Evolutionary conservation across 1,139 yeast species (phyloP), one percentile per base, ranked within the genome.

Genomic region (Hyphopichia pseudoburtonii): DNA sequence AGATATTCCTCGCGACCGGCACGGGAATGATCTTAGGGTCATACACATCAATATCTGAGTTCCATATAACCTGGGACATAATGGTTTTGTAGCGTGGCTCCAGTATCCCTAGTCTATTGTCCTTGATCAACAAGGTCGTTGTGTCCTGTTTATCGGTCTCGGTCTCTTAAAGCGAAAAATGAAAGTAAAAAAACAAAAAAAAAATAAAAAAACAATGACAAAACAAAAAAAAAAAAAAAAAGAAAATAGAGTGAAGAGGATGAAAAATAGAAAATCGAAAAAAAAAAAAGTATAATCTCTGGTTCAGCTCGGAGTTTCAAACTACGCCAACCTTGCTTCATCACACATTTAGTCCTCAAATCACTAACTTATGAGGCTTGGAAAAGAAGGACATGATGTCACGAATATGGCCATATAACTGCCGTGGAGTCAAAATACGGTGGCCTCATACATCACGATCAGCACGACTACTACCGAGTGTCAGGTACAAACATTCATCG

Each of bases 1-100:
- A 56, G 16, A 71, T 67, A 19, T 48, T 47, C 29, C 50, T 50
- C 3, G 76, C 75, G 24, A 71, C 66, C 42, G 58, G 58, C 3
- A 63, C 30, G 4, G 77, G 76, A 19, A 71, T 70, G 9, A 68
- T 74, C 32, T 60, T 61, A 7, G 63, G 56, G 43, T 71, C 62
- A 43, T 71, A 71, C 19, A 70, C 76, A 44, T 71, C 76, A 31
- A 71, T 71, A 49, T 71, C 77, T 6, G 70, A 48, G 47, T 71
- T 71, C 77, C 77, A 71, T 42, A 70, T 60, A 36, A 71, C 76
- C 45, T 66, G 72, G 11, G 77, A 70, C 76, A 70, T 70, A 11
- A 11, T 22, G 24, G 24, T 11, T 22, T 22, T 22, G 9, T 22
- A 11, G 24, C 24, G 24, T 22, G 24, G 24, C 11, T 22, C 24